phyloP scores from a whole-genome alignment of 768 basidiomycete genomes.

The Pleurotus salmoneostramineus region DNA sequence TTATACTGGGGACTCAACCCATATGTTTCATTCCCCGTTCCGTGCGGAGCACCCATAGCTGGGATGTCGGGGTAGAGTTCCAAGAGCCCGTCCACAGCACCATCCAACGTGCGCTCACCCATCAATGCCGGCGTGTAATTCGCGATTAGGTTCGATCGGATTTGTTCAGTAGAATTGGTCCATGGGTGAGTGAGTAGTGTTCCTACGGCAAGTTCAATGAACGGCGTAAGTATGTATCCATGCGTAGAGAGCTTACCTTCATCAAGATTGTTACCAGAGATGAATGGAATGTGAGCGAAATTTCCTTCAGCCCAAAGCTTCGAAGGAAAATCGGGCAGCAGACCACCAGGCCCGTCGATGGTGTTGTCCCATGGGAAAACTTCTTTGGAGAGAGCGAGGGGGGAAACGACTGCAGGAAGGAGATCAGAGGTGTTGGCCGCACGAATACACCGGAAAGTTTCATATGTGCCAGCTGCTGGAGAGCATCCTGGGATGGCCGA shows the following conservation, averaged over 20 bases:
- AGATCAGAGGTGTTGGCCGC: constrained; percentile 12
- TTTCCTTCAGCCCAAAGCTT: constrained; percentile 21
- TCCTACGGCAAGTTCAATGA: constrained; percentile 15
- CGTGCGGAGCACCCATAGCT: constrained; percentile 38
- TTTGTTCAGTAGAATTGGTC: constrained; percentile 19
- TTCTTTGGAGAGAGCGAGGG: constrained; percentile 13
- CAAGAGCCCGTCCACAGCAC: constrained; percentile 19
- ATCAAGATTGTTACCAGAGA: constrained; percentile 39
- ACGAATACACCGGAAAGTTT: constrained; percentile 31
- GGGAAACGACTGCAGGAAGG: constrained; percentile 10
- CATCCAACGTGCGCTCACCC: constrained; percentile 10
- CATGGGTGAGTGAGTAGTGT: constrained; percentile 22
- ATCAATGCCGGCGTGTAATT: constrained; percentile 24
- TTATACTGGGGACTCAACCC: constrained; percentile 36
- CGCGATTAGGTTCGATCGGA: constrained; percentile 16
- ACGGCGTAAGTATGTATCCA: background rate
- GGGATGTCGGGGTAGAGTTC: constrained; percentile 39
- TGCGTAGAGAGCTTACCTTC: constrained; percentile 31
- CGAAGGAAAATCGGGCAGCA: constrained; percentile 36
- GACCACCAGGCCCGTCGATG: constrained; percentile 36
- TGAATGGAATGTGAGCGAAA: constrained; percentile 35
- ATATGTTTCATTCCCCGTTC: constrained; percentile 40
- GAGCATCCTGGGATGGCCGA: constrained; percentile 29
- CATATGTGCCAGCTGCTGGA: constrained; percentile 14
- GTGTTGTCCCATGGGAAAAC: constrained; percentile 29